Conservation (phyloP, 441 rosid species). For the Syzygium syzygioides region DNA sequence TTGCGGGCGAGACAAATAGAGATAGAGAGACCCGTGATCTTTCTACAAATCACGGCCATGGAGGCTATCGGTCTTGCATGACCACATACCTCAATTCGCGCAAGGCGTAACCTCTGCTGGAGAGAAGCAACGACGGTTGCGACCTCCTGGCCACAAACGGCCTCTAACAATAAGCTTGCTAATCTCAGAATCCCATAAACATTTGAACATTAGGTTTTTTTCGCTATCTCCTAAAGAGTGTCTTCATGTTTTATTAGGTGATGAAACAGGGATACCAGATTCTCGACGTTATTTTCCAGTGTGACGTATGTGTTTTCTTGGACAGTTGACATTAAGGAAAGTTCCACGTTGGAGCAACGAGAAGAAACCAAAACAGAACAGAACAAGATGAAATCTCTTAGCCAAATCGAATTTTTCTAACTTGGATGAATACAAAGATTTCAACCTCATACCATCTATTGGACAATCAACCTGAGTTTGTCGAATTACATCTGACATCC, state of each 20-base stretch:
- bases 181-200: not conserved
- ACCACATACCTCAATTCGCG: too few relatives aligned
- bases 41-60: too few relatives aligned
- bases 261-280: rapidly evolving
- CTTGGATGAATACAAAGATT: not conserved
- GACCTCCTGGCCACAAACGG: too few relatives aligned
- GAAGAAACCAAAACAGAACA: not conserved
- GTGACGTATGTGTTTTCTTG: not conserved
- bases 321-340: not conserved
- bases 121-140: too few relatives aligned
- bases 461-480: not conserved
- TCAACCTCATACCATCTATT: not conserved
- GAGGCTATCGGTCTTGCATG: too few relatives aligned
- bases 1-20: too few relatives aligned
- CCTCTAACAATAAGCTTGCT: too few relatives aligned
- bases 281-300: not conserved
- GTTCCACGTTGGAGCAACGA: not conserved
- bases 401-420: not conserved
- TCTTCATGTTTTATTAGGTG: not conserved
- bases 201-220: not conserved
- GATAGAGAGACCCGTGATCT: too few relatives aligned
- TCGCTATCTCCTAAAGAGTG: not conserved
- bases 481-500: not conserved
- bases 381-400: not conserved
- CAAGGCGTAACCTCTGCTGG: too few relatives aligned